Conservation (phyloP, 2,329 filamentous ascomycete species). For the Cladosporium austrohemisphaericum region DNA sequence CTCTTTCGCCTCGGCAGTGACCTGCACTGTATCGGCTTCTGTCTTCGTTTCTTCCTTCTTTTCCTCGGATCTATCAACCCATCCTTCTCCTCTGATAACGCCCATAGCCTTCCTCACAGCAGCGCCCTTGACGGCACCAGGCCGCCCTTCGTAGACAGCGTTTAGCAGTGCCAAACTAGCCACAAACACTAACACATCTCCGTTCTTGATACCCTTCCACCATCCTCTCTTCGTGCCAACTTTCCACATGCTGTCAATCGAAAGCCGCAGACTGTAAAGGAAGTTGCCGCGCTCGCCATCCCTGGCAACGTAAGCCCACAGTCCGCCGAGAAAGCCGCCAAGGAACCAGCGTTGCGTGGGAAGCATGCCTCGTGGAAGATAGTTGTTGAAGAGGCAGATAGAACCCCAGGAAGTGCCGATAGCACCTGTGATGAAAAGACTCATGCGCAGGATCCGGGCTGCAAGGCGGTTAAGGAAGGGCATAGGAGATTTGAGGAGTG, state of each 20-base stretch:
- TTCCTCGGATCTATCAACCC: neutral
- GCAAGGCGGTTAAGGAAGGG: slow-evolving; percentile 63
- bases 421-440: slow-evolving; percentile 74
- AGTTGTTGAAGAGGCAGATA: slow-evolving; percentile 81
- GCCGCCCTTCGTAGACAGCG: slow-evolving; percentile 69
- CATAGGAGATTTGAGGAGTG: slow-evolving; percentile 66
- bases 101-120: slow-evolving; percentile 68
- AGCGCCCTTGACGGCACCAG: slow-evolving; percentile 62
- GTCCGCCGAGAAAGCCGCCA: slow-evolving; percentile 76
- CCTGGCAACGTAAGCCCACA: slow-evolving; percentile 78
- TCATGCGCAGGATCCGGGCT: slow-evolving; percentile 67
- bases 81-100: slow-evolving; percentile 69
- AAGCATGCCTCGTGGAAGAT: slow-evolving; percentile 69
- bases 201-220: slow-evolving; percentile 78
- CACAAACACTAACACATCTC: slow-evolving; percentile 82
- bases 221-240: slow-evolving; percentile 85
- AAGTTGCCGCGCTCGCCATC: slow-evolving; percentile 64
- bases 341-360: slow-evolving; percentile 86
- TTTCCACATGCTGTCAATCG: slow-evolving; percentile 83
- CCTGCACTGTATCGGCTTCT: neutral
- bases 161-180: slow-evolving; percentile 73
- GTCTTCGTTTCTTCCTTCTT: neutral
- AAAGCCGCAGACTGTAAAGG: slow-evolving; percentile 72
- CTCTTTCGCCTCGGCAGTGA: neutral
- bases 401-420: slow-evolving; percentile 84